Conservation (phyloP, 345 rosid genomes). For the Boechera retrofracta region DNA sequence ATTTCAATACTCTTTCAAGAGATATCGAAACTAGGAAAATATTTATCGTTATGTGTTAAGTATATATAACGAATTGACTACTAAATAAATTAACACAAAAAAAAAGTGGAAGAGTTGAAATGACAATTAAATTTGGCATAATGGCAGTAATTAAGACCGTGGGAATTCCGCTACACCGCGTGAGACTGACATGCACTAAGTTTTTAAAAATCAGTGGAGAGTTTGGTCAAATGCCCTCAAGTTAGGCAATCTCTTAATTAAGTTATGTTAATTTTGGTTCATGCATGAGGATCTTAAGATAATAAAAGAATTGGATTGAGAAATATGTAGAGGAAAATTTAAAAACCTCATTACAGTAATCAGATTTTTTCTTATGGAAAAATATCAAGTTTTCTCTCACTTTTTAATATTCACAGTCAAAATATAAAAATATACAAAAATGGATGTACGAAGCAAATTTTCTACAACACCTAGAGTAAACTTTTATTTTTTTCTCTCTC, state of each 20-base stretch:
- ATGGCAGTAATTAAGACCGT: not conserved
- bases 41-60: not conserved
- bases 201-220: not conserved
- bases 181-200: constrained; percentile 19
- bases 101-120: too few relatives aligned
- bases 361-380: too few relatives aligned
- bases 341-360: too few relatives aligned
- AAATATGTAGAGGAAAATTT: not conserved
- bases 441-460: too few relatives aligned
- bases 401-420: too few relatives aligned
- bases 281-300: constrained; percentile 5
- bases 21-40: not conserved
- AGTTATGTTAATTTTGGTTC: not conserved
- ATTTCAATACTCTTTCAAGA: not conserved
- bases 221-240: constrained; percentile 18
- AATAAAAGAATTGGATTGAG: not conserved
- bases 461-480: too few relatives aligned
- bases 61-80: not conserved
- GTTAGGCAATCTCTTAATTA: constrained; percentile 21
- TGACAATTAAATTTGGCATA: constrained; percentile 17
- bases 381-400: too few relatives aligned
- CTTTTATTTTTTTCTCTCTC: too few relatives aligned
- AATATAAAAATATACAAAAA: too few relatives aligned
- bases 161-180: not conserved
- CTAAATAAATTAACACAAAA: not conserved